Evolutionary conservation across 2,329 filamentous ascomycete species (phyloP).

Genomic region (Alternaria panax): DNA sequence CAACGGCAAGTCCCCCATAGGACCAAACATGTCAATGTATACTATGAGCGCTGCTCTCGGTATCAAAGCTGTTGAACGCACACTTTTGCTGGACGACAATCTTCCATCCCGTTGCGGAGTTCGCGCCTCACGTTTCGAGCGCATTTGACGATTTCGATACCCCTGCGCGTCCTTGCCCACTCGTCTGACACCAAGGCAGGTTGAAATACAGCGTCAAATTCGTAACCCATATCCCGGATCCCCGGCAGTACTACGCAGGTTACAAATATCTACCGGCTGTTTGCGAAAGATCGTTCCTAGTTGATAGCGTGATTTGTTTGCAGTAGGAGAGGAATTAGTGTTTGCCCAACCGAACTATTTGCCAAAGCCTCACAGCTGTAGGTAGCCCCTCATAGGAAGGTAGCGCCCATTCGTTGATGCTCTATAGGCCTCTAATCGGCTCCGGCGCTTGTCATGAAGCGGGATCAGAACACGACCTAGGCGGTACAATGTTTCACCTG

Average conservation of each 20-base stretch:
- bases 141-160: background rate
- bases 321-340: background rate
- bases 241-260: slow-evolving; percentile 24
- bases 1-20: background rate
- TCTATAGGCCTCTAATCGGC: background rate
- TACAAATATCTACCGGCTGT: slow-evolving; percentile 18
- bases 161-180: background rate
- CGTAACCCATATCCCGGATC: slow-evolving; percentile 22
- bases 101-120: background rate
- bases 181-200: background rate
- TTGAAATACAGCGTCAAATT: slow-evolving; percentile 5
- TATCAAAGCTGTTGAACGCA: background rate
- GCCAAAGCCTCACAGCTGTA: background rate
- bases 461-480: slow-evolving; percentile 2
- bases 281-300: background rate
- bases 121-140: background rate
- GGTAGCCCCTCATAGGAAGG: background rate
- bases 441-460: slow-evolving; percentile 14
- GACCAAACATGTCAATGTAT: background rate
- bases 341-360: slow-evolving; percentile 4
- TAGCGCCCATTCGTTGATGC: background rate
- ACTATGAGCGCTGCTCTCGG: background rate
- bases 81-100: background rate
- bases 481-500: slow-evolving; percentile 24
- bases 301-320: background rate